Percentiles rank a stretch among this genome's conserved stretches.
phyloP scores from a whole-genome alignment of 352 stramenopile genomes.

The Globisporangium iwayamae region DNA sequence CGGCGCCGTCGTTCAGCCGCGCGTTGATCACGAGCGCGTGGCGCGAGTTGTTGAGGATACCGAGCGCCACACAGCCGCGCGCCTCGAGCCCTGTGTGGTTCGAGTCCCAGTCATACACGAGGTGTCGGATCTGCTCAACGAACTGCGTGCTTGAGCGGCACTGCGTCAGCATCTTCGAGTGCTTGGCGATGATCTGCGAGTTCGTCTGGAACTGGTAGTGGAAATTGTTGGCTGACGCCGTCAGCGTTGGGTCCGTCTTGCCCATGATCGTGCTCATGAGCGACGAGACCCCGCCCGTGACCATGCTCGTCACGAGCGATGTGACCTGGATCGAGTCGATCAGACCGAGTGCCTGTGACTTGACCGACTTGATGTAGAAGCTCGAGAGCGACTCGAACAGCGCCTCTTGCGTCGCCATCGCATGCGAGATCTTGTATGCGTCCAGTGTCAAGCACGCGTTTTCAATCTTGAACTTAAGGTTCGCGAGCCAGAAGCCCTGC shows the following conservation, averaged over 20 bases:
- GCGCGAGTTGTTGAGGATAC: constrained; percentile 75
- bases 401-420: constrained; percentile 71
- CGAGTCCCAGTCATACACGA: constrained; percentile 84
- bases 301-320: constrained; percentile 79
- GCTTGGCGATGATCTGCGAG: constrained; percentile 66
- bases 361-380: constrained; percentile 83
- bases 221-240: constrained; percentile 39
- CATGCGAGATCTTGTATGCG: constrained; percentile 59
- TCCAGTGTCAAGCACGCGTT: constrained; percentile 78
- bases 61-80: constrained; percentile 69
- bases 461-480: constrained; percentile 85
- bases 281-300: constrained; percentile 70
- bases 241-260: constrained; percentile 65
- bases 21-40: constrained; percentile 70
- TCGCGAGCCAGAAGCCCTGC: constrained; percentile 71
- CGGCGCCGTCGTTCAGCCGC: constrained; percentile 69
- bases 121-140: constrained; percentile 57
- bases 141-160: constrained; percentile 54
- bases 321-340: constrained; percentile 86
- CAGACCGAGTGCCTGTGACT: constrained; percentile 74
- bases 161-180: constrained; percentile 45
- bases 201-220: constrained; percentile 75
- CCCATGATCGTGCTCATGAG: constrained; percentile 78
- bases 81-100: constrained; percentile 82
- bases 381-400: constrained; percentile 53